Base-by-base conservation (phyloP, 2,329 filamentous ascomycete species). In the Ceratocystiopsis sp. region DNA sequence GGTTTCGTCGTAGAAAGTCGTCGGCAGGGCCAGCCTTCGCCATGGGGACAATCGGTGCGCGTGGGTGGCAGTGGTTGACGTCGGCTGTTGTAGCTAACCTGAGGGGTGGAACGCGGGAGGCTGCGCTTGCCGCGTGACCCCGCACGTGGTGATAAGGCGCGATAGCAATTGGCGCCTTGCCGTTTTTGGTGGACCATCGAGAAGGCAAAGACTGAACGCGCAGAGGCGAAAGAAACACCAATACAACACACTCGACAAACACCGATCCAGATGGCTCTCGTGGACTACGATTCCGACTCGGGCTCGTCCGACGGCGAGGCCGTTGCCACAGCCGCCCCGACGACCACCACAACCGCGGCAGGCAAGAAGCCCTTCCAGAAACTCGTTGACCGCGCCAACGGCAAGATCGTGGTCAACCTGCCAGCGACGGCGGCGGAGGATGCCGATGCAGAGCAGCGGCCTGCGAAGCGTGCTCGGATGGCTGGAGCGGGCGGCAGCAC, bases 201-300 rank as follows among this genome's bases (percentile, higher is more conserved):
- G 25, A 29, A 29, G 9, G 25, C 25, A 8, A 29, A 6, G 10
- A 4, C 25, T 4, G 19, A 21, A 21, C 19, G 7, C 19, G 19
- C 19, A 21, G n/a, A n/a, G n/a, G n/a, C n/a, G n/a, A 21, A 21
- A 4, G 7, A 7, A 4, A 21, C 19, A 21, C 19, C 4, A 6
- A 29, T 11, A 29, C 25, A 9, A 29, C 25, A 29, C 25, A 29
- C 10, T 29, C 9, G 25, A 29, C 25, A 8, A 8, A 11, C 7
- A 8, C 25, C 25, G 10, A 29, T 29, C 25, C 25, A 29, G 10
- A 91, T 91, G 82, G 78, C 73, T 14, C 68, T 93, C 19, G 84
- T 91, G 50, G 76, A 80, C 50, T 93, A 93, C 15, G 83, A 93
- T 54, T 87, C 84, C 4, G 84, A 87, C 57, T 91, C 79, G 8